phyloP scores from a whole-genome alignment of 129 eudicot species.

The Helianthus tuberosus region DNA sequence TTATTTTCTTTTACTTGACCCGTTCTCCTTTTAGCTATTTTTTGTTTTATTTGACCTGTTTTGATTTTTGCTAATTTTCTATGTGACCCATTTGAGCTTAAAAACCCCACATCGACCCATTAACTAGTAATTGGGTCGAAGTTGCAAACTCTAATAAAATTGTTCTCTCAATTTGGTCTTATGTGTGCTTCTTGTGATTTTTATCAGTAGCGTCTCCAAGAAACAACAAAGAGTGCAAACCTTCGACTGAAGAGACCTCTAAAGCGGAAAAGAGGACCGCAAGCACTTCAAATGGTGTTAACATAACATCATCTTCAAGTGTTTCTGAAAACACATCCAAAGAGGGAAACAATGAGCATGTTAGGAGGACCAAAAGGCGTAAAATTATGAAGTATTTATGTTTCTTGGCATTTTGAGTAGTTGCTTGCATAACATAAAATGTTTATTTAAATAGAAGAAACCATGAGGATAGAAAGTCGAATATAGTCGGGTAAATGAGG shows the following conservation, averaged over 20 bases:
- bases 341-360: conserved; percentile 31
- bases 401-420: conserved; percentile 41
- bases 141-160: not conserved
- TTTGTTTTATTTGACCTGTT: not conserved
- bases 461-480: not conserved
- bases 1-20: not conserved
- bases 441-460: conserved; percentile 18
- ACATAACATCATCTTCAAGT: conserved; percentile 21
- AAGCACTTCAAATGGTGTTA: not conserved
- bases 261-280: not conserved
- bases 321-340: not conserved
- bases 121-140: not conserved
- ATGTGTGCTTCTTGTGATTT: conserved; percentile 1
- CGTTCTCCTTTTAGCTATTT: not conserved
- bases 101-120: not conserved
- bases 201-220: conserved; percentile 31
- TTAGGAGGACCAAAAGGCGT: conserved; percentile 39
- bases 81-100: not conserved
- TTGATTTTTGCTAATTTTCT: no score
- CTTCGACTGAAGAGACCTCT: not conserved
- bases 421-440: not conserved
- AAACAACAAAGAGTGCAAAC: conserved; percentile 18
- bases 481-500: no score
- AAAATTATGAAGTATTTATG: conserved; percentile 51
- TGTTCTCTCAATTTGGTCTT: not conserved